These are phyloP conservation scores for Rhizophagus sp. DNA, from an alignment of 192 early-diverging fungal species.

Conservation along the genomic window DNA sequence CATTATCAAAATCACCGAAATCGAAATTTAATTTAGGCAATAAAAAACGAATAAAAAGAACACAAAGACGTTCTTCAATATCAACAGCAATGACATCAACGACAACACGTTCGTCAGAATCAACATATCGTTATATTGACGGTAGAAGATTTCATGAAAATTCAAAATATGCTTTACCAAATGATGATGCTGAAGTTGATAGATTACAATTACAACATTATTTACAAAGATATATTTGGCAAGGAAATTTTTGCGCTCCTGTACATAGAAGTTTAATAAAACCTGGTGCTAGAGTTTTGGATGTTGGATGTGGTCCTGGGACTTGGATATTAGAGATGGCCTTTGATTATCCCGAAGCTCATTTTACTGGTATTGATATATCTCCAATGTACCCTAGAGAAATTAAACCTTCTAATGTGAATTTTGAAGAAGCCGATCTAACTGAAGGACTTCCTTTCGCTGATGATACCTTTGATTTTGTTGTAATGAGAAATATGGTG, in stretches of 20 bases:
- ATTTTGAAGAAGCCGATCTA: constrained; percentile 32
- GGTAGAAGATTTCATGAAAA: constrained; percentile 27
- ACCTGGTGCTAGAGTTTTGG: constrained; percentile 3
- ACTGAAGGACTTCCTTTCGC: constrained; percentile 34
- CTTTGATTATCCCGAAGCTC: constrained; percentile 32
- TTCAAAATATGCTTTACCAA: constrained; percentile 47
- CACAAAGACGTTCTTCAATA: background rate
- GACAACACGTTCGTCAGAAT: background rate
- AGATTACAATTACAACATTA: constrained; percentile 29
- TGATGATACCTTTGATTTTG: constrained; percentile 39
- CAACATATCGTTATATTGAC: constrained; percentile 11
- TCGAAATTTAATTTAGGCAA: background rate
- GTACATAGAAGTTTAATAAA: background rate
- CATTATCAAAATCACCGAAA: background rate
- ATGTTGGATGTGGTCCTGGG: constrained; percentile 20
- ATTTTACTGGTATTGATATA: constrained; percentile 41
- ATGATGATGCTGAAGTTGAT: constrained; percentile 51
- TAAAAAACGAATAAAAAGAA: background rate
- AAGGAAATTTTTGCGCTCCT: constrained; percentile 18
- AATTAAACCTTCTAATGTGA: constrained; percentile 40
- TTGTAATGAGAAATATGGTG: constrained; percentile 36
- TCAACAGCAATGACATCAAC: background rate
- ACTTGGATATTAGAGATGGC: constrained; percentile 37
- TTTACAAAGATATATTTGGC: constrained; percentile 1
- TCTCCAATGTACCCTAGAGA: constrained; percentile 38